Evolutionary conservation across 2,329 filamentous ascomycete genomes (phyloP), one percentile per base, ranked within the genome.

Genomic region (Stachybotrys echinatus): DNA sequence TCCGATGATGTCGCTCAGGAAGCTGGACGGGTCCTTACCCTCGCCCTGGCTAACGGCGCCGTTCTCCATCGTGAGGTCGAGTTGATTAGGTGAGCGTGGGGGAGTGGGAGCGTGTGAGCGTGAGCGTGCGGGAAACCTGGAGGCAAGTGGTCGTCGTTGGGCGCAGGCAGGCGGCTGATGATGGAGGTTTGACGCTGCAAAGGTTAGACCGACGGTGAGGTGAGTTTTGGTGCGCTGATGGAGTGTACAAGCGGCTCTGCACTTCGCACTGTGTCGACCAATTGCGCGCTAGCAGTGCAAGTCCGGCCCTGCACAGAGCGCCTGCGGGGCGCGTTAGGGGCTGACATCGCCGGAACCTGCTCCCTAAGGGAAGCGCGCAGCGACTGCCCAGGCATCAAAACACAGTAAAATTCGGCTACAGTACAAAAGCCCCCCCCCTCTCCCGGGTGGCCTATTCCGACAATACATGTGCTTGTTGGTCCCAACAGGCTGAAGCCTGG

Each of bases 1-100:
- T 53, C 92, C 92, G 64, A 96, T 95, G 66, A 99, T 96, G 66
- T 96, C 90, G 69, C 88, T 85, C 52, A 99, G 77, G 70, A 99
- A 99, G 58, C 88, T 85, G 12, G 92, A 95, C 4, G 94, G 94
- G 69, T 99, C 94, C 69, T 90, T 92, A 55, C 89, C 88, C 70
- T 94, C 89, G 52, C 73, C 70, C 64, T 83, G 80, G 23, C 72
- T 71, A 53, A 73, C 72, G 54, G 77, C 76, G 54, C 82, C 83
- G 75, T 92, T 92, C 72, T 92, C 89, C 89, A 92, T 94, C 53
- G 55, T 68, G 48, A 51, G 27, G 17, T 40, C 31, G 43, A 14
- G 27, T 8, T 34, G 27, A 14, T 14, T 14, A 14, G 27, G 5
- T 34, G 27, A 4, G 39, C 18, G 46, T 49, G 52, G 18, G 23